A percentile compares a stretch with the other conserved stretches of the same genome.
These are phyloP conservation scores for Barnettozyma siamensis DNA, from an alignment of 805 yeast species.

Conservation along the genomic window DNA sequence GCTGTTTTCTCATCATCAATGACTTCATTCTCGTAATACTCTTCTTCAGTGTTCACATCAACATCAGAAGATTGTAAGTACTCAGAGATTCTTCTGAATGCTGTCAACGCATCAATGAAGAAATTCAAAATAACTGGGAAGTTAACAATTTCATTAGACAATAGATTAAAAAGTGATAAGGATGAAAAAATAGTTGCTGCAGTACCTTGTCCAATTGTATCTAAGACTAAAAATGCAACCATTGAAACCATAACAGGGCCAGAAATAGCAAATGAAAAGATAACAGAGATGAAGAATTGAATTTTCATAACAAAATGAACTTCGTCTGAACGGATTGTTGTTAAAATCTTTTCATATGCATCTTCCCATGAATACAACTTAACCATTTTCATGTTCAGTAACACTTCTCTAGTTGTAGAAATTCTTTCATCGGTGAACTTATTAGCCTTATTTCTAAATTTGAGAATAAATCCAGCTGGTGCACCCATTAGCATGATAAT, in stretches of 20 bases:
- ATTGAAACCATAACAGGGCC: conserved; percentile 47
- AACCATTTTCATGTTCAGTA: conserved; percentile 56
- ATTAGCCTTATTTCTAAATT: conserved; percentile 44
- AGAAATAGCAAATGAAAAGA: conserved; percentile 46
- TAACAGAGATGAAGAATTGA: conserved; percentile 51
- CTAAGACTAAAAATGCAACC: conserved; percentile 39
- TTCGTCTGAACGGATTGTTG: conserved; percentile 50
- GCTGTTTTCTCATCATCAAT: conserved; percentile 29
- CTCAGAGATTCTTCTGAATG: conserved; percentile 52
- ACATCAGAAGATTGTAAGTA: conserved; percentile 44
- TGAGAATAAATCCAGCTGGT: conserved; percentile 38
- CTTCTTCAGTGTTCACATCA: conserved; percentile 28
- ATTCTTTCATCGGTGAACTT: conserved; percentile 59
- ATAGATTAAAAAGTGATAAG: conserved; percentile 55
- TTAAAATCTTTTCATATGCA: conserved; percentile 54
- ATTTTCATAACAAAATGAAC: conserved; percentile 47
- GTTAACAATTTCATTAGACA: conserved; percentile 51
- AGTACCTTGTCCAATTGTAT: conserved; percentile 36
- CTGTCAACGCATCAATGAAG: conserved; percentile 54
- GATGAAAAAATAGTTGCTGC: conserved; percentile 64
- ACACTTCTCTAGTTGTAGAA: conserved; percentile 48
- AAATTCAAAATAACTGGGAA: conserved; percentile 53
- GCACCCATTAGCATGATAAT: conserved; percentile 39
- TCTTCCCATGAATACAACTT: conserved; percentile 83
- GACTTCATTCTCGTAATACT: conserved; percentile 25